phyloP scores from a whole-genome alignment of 2,329 filamentous ascomycete genomes.

The Sporothrix curviconia region DNA sequence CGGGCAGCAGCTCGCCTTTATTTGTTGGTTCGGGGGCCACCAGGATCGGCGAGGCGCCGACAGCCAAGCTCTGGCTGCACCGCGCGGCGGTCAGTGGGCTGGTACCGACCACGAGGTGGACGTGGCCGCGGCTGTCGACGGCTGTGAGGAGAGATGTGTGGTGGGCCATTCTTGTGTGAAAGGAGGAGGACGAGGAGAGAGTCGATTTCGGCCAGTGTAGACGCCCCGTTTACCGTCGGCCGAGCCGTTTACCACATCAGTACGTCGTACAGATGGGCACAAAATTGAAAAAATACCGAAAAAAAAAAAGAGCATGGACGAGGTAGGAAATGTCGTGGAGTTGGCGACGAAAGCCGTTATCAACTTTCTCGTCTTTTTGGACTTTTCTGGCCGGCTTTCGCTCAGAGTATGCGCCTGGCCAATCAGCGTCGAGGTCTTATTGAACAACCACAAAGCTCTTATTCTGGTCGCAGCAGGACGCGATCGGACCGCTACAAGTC shows the following conservation, averaged over 20 bases:
- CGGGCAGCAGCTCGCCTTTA: conserved; percentile 44
- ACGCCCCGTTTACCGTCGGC: neutral
- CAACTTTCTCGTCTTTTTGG: neutral
- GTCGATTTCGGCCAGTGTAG: neutral
- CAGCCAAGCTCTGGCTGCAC: conserved; percentile 70
- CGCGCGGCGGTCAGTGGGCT: conserved; percentile 82
- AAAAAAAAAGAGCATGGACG: conserved; percentile 45
- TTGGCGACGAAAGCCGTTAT: neutral
- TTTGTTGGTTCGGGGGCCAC: conserved; percentile 58
- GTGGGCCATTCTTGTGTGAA: conserved; percentile 14
- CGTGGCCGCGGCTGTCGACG: conserved; percentile 59
- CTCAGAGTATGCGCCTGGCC: neutral
- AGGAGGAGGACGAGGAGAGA: neutral
- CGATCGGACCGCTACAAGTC: no score
- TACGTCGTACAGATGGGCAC: neutral
- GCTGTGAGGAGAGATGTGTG: conserved; percentile 60
- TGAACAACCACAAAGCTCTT: neutral
- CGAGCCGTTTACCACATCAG: neutral
- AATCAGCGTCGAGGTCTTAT: conserved; percentile 6
- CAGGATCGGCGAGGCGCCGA: conserved; percentile 74
- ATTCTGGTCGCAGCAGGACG: neutral
- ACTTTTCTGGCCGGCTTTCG: neutral
- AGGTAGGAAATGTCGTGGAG: no score
- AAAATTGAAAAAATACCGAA: neutral
- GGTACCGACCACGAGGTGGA: conserved; percentile 81